Conservation (phyloP, 768 basidiomycete genomes). For the Collybiopsis confluens region DNA sequence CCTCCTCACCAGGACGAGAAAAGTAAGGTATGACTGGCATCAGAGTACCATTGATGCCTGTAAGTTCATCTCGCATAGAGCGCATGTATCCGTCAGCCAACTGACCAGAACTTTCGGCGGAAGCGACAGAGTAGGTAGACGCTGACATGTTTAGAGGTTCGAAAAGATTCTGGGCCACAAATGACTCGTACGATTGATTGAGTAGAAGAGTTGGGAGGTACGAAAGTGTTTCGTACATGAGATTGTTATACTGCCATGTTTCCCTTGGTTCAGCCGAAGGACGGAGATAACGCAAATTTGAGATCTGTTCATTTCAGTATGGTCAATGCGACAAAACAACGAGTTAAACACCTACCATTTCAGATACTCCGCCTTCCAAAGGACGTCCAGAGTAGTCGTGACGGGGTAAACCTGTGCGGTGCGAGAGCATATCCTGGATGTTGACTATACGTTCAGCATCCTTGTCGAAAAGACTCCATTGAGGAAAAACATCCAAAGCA, state of each 20-base stretch:
- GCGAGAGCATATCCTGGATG: constrained; percentile 38
- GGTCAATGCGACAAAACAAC: too few relatives aligned
- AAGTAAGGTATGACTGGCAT: constrained; percentile 35
- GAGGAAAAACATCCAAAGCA: constrained; percentile 30
- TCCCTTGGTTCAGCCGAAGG: constrained; percentile 37
- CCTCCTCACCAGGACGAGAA: constrained; percentile 33
- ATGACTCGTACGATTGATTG: constrained; percentile 36
- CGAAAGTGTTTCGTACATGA: constrained; percentile 40
- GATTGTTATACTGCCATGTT: constrained; percentile 43
- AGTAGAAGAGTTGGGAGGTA: constrained; percentile 34
- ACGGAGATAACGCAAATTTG: constrained; percentile 23
- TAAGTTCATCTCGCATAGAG: constrained; percentile 23
- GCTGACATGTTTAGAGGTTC: constrained; percentile 33
- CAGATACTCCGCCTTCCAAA: constrained; percentile 26
- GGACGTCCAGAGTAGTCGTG: constrained; percentile 34
- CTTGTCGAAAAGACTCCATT: constrained; percentile 36
- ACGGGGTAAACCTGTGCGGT: constrained; percentile 41
- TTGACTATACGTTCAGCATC: constrained; percentile 28
- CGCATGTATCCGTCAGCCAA: constrained; percentile 29
- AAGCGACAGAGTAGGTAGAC: constrained; percentile 34
- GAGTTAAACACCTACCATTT: constrained; percentile 37
- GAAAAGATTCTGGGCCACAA: constrained; percentile 34
- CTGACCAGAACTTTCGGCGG: constrained; percentile 27
- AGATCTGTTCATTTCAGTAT: not conserved
- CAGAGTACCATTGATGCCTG: constrained; percentile 27